A percentile compares a stretch with the other conserved stretches of the same genome.
phyloP scores from a whole-genome alignment of 257 asterid species.

The Dorcoceras hygrometricum region DNA sequence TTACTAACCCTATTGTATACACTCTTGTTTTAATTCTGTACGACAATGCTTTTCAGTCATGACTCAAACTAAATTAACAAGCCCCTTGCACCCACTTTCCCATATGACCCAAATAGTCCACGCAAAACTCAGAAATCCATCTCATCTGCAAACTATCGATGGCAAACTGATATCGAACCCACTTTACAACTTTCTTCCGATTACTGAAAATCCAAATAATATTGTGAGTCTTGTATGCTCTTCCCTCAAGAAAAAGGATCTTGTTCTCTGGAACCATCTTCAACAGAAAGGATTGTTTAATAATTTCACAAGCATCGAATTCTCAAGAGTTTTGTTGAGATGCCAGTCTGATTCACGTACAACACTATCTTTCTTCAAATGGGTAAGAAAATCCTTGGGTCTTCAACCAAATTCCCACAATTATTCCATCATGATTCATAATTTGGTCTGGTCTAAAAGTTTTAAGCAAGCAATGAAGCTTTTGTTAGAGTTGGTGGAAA shows the following conservation, averaged over 20 bases:
- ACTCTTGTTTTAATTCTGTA: no score
- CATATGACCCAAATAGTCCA: background rate
- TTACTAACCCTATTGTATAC: no score
- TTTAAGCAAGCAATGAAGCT: slow-evolving; percentile 61
- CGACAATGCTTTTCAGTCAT: no score
- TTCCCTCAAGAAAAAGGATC: slow-evolving; percentile 46
- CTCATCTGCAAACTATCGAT: slow-evolving; percentile 37
- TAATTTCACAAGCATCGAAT: slow-evolving; percentile 49
- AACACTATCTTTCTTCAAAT: slow-evolving; percentile 65
- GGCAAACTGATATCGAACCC: slow-evolving; percentile 39
- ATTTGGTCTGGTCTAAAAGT: slow-evolving; percentile 68
- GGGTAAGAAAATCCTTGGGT: slow-evolving; percentile 55
- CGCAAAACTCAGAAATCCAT: slow-evolving; percentile 28
- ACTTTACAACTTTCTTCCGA: slow-evolving; percentile 60
- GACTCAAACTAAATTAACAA: slow-evolving; percentile 8
- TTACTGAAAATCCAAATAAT: slow-evolving; percentile 65
- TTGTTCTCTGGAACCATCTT: slow-evolving; percentile 32
- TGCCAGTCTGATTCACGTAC: slow-evolving; percentile 75
- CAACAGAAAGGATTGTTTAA: slow-evolving; percentile 44
- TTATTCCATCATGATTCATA: slow-evolving; percentile 60
- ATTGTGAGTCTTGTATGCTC: slow-evolving; percentile 56
- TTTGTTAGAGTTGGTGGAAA: slow-evolving; percentile 50
- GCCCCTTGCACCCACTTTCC: slow-evolving; percentile 16
- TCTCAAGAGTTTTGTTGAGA: slow-evolving; percentile 69
- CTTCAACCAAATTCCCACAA: slow-evolving; percentile 38